Percentiles rank a stretch among this genome's conserved stretches.
These are phyloP conservation scores for Ceratocystis smalleyi DNA, from an alignment of 2,329 filamentous ascomycete genomes.

Conservation along the genomic window DNA sequence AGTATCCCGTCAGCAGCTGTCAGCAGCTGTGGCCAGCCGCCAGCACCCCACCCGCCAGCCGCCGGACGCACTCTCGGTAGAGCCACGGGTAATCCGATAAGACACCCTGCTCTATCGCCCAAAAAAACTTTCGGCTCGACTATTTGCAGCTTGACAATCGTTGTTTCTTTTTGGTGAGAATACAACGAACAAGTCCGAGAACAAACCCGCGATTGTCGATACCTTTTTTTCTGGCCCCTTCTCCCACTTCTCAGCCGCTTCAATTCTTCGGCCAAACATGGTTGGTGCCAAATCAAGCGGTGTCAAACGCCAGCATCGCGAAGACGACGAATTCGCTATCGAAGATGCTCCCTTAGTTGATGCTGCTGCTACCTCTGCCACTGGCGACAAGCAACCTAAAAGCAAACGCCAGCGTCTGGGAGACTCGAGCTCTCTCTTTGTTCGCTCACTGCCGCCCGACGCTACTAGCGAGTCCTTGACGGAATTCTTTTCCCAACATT, in stretches of 20 bases:
- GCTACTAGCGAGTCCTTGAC: constrained; percentile 72
- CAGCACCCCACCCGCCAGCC: no score
- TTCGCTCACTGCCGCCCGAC: constrained; percentile 65
- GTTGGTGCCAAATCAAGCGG: constrained; percentile 21
- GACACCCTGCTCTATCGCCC: constrained; percentile 10
- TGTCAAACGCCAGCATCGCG: constrained; percentile 25
- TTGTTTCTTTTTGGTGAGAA: neutral
- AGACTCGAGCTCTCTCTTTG: constrained; percentile 63
- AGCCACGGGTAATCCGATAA: constrained; percentile 16
- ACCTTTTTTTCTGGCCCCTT: constrained; percentile 11
- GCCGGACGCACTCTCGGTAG: neutral
- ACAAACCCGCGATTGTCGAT: neutral
- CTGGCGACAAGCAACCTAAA: constrained; percentile 19
- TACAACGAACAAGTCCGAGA: neutral
- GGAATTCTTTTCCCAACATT: constrained; percentile 84
- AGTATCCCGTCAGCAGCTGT: neutral
- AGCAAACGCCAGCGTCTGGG: constrained; percentile 44
- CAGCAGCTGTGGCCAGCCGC: neutral
- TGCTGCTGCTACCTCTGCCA: constrained; percentile 21
- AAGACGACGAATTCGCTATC: constrained; percentile 22
- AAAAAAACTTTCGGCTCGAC: constrained; percentile 12
- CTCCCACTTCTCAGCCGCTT: neutral
- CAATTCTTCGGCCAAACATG: constrained; percentile 19
- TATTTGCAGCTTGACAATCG: neutral
- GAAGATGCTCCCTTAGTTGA: constrained; percentile 23